phyloP scores from a whole-genome alignment of 1,284 basidiomycete genomes.

The Vanrija sp. region DNA sequence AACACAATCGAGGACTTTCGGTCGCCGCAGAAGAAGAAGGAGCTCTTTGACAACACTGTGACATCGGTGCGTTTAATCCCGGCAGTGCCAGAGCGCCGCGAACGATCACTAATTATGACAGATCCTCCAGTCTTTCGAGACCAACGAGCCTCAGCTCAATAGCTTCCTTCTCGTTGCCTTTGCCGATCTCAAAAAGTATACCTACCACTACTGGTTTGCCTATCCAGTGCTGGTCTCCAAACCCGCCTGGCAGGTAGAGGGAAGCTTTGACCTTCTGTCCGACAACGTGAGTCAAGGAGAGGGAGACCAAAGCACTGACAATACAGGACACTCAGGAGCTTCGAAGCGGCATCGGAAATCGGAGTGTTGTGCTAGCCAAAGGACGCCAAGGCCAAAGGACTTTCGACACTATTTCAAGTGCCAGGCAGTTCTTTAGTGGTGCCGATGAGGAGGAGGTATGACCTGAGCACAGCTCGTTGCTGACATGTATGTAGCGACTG shows the following conservation, averaged over 20 bases:
- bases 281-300: constrained; percentile 20
- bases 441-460: constrained; percentile 51
- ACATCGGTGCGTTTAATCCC: no score
- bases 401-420: constrained; percentile 58
- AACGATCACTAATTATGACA: constrained; percentile 2
- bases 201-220: constrained; percentile 96
- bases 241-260: constrained; percentile 75
- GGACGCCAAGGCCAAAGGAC: constrained; percentile 30
- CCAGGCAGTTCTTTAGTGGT: constrained; percentile 56
- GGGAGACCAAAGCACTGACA: background rate
- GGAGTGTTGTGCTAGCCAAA: constrained; percentile 14
- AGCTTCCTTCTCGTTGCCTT: constrained; percentile 86
- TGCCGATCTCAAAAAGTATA: constrained; percentile 96
- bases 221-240: constrained; percentile 87
- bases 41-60: constrained; percentile 60
- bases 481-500: constrained; percentile 52
- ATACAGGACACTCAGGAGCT: constrained; percentile 33
- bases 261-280: constrained; percentile 6
- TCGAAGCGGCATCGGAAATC: background rate
- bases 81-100: background rate
- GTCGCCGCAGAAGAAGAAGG: constrained; percentile 71
- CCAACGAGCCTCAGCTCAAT: constrained; percentile 55
- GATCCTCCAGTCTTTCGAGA: constrained; percentile 35
- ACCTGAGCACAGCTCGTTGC: background rate
- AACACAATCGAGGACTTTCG: constrained; percentile 98